Base-by-base conservation (phyloP, 768 basidiomycete species). In the Naematelia aurantialba region DNA sequence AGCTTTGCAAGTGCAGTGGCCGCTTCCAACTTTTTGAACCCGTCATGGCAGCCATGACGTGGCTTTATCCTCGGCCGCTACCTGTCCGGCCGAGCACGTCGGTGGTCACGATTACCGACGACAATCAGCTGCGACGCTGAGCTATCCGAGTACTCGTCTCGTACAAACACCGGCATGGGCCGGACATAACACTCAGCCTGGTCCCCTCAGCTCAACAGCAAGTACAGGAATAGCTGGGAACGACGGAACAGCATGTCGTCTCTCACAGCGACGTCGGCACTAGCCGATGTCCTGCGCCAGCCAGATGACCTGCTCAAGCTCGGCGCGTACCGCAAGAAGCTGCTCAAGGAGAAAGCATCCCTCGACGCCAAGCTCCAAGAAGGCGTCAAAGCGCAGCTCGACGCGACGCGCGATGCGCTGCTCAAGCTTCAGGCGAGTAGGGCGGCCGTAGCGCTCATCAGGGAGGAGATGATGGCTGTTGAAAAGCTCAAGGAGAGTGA, bases 311-410 rank as follows among this genome's bases (percentile, higher is more conserved):
- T 98, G 56, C 80, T 85, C 65, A 96, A 96, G 78, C 84, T 97
- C 30, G 82, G 84, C 1, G 84, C 90, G 0, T 91, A 90, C 72
- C 84, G 91, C 62, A 94, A 93, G 81, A 93, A 93, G 71, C 83
- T 97, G 45, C 87, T 92, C 78, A 97, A 97, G 78, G 94, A 98
- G 78, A 94, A 96, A 78, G 86, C 91, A 0, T 89, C 91, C 8
- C 89, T 98, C 60, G 90, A 96, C 71, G 86, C 87, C 2, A 84
- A 91, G 69, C 84, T 98, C 48, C 88, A 91, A 72, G 87, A 83
- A 56, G 90, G 91, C 10, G 91, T 94, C 65, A 91, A 89, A 76
- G 89, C 93, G 60, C 94, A 98, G 74, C 81, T 99, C 19, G 87
- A 91, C 67, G 85, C 89, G 0, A 97, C 92, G 5, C 81, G 91